Base-by-base conservation (phyloP, 2,329 filamentous ascomycete genomes). In the Xylogone sp. region DNA sequence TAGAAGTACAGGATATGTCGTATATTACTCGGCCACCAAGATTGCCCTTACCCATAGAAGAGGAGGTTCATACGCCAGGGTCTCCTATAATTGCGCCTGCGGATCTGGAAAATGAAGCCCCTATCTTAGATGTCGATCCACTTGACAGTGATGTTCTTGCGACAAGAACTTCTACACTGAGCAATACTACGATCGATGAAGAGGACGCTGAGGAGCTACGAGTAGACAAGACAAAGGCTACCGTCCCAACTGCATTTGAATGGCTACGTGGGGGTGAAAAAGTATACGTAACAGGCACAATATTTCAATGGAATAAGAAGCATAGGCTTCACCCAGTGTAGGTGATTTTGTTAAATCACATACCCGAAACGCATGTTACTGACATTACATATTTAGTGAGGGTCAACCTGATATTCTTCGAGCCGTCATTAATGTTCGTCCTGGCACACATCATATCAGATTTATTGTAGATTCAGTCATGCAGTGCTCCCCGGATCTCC, bases 251-350 rank as follows among this genome's bases (percentile, higher is more conserved):
- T 1, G 75, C 81, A 52, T 83, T 99, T 53, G 88, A 95, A 70
- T 99, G 94, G 94, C 81, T 81, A 58, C 81, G 83, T 8, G 83
- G 84, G 48, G 92, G 89, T 53, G 88, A 96, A 52, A 95, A 92
- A 70, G 84, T 97, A 57, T 99, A 96, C 68, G 91, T 99, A 44
- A 99, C 94, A 1, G 93, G 93, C 58, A 97, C 94, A 19, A 97
- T 97, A 66, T 95, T 96, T 62, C 89, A 93, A 68, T 99, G 94
- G 94, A 91, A 95, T 71, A 87, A 88, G 68, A 97, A 97, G 72
- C 95, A 92, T 68, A 83, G 88, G 61, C 75, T 99, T 65, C 84
- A 91, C 69, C 85, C 82, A 69, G 86, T 90, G 91, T 96, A 81
- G 82, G 63, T 61, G 46, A 18, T 43, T 12, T 16, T 34, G 16